Evolutionary conservation across 768 basidiomycete species (phyloP), one percentile per base, ranked within the genome.

Genomic region (Collybia nuda): DNA sequence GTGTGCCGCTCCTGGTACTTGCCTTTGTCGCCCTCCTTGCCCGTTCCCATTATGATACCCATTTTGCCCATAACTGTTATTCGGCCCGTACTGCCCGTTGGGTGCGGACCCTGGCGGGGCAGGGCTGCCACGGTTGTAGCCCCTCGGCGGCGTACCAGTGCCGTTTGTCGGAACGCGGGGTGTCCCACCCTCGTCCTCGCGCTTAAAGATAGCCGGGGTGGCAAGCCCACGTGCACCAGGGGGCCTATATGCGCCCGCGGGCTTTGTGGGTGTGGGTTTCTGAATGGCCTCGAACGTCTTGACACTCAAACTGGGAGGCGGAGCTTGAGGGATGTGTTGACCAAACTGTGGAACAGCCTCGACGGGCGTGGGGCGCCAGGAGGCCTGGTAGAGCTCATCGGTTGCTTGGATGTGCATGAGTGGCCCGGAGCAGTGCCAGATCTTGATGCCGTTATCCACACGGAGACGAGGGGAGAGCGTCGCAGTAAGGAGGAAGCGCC

Each of bases 381-480:
- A 74, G 0, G 82, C 78, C 69, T 97, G 93, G 67, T 98, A 98
- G 12, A 97, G 79, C 64, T 98, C 96, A 3, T 97, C 93, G 47
- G 84, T 69, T 41, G 74, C 62, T 64, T 97, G 92, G 17, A 89
- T 73, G 55, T 98, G 93, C 47, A 97, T 63, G n/a, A 98, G 80
- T 1, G 84, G 78, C 7, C 97, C 95, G 0, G 85, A 79, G 66
- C 91, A 94, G 66, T 96, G 94, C 90, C 88, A 98, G 53, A 99
- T 78, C 73, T 95, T 97, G 67, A 98, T 84, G 1, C 95, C 94
- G 59, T 98, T 98, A 72, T 99, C 97, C 52, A 99, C 97, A 35
- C 97, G 85, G 43, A 98, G 73, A 19, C 97, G 84, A 0, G 97
- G 97, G 15, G 90, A 94, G n/a, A 98, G 81, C 0, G 93, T 98